phyloP scores from a whole-genome alignment of 305 asterid species.

The Striga hermonthica region DNA sequence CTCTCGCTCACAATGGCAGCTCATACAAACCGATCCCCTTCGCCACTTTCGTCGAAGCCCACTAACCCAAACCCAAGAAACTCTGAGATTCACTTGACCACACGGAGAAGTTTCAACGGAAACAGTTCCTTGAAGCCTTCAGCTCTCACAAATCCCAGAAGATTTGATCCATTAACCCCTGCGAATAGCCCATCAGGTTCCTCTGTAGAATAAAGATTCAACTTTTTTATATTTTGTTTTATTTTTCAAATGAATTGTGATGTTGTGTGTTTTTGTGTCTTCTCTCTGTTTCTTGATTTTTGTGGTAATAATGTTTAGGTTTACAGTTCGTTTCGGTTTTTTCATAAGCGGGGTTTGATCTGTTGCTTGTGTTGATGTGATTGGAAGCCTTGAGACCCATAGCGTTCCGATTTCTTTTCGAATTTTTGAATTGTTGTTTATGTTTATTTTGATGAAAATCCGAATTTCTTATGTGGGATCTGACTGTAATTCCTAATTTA shows the following conservation, averaged over 20 bases:
- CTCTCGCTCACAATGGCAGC: conserved; percentile 45
- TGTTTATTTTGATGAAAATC: too few relatives aligned
- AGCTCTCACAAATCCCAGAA: conserved; percentile 45
- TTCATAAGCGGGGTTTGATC: background rate
- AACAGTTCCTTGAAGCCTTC: conserved; percentile 48
- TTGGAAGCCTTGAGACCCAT: background rate
- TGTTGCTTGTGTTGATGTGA: background rate
- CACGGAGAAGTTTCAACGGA: conserved; percentile 63
- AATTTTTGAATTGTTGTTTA: too few relatives aligned
- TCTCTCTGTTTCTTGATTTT: background rate
- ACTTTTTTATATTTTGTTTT: background rate
- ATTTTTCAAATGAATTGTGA: background rate
- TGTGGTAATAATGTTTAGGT: background rate
- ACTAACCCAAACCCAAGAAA: conserved; percentile 43
- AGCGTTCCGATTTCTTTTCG: background rate
- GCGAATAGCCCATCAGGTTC: conserved; percentile 86
- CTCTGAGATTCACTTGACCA: conserved; percentile 38
- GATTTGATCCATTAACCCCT: conserved; percentile 58
- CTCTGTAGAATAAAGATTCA: conserved; percentile 27
- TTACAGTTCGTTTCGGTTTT: too few relatives aligned
- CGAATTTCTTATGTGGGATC: conserved; percentile 1
- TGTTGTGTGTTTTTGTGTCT: background rate
- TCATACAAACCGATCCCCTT: conserved; percentile 63
- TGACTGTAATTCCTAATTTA: background rate
- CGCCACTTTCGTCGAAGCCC: conserved; percentile 58